A percentile compares a stretch with the other conserved stretches of the same genome.
phyloP scores from a whole-genome alignment of 192 early-diverging fungal genomes.

The Geranomyces variabilis region DNA sequence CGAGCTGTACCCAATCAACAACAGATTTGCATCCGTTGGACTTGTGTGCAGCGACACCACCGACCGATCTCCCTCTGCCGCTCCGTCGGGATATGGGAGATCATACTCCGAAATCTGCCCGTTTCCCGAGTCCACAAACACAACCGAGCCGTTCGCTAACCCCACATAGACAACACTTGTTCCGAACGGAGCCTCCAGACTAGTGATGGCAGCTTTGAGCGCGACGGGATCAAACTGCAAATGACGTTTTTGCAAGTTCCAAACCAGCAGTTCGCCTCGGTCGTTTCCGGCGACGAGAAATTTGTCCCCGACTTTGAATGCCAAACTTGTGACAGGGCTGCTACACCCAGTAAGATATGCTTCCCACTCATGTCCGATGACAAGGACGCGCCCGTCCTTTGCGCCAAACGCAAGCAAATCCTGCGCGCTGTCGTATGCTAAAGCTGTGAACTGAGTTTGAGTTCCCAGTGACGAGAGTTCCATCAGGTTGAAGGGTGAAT shows the following conservation, averaged over 20 bases:
- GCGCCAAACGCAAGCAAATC: conserved; percentile 58
- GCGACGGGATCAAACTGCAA: conserved; percentile 20
- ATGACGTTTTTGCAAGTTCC: conserved; percentile 54
- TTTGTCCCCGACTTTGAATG: conserved; percentile 57
- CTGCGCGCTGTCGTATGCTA: conserved; percentile 59
- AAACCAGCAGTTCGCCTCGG: conserved; percentile 49
- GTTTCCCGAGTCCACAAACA: neutral
- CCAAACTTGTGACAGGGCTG: conserved; percentile 23
- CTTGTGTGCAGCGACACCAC: conserved; percentile 54
- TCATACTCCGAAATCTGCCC: conserved; percentile 12
- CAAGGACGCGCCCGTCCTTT: conserved; percentile 44
- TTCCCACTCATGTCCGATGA: conserved; percentile 50
- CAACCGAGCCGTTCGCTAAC: neutral
- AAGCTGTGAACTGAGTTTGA: neutral
- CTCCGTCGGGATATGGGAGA: conserved; percentile 7
- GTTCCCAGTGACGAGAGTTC: conserved; percentile 1
- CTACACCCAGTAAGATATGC: neutral
- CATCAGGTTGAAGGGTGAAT: conserved; percentile 5
- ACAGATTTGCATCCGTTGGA: conserved; percentile 52
- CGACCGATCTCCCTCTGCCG: neutral
- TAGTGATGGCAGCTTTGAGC: neutral
- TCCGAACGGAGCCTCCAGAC: conserved; percentile 1
- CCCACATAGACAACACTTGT: conserved; percentile 16
- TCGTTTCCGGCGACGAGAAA: conserved; percentile 51
- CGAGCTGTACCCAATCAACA: conserved; percentile 58